Conservation (phyloP, 2,329 filamentous ascomycete genomes). For the Pseudogymnoascus sp. region DNA sequence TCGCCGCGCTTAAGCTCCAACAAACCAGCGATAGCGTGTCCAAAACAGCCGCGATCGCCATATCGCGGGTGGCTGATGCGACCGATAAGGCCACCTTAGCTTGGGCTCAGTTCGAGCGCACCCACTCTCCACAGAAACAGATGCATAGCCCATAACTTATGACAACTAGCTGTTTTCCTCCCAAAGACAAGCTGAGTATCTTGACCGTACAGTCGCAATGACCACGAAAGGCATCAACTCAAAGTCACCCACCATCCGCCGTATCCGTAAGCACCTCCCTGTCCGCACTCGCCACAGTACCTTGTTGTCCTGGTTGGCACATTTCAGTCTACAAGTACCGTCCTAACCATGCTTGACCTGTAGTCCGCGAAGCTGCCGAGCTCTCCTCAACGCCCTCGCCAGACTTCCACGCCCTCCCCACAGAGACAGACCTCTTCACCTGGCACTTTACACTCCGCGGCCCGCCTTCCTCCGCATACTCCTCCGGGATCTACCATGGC, state of each 20-base stretch:
- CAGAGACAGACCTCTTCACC: constrained; percentile 79
- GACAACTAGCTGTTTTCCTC: neutral
- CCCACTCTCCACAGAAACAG: neutral
- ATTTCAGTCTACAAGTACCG: constrained; percentile 23
- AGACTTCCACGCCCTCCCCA: constrained; percentile 75
- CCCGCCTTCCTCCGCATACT: constrained; percentile 69
- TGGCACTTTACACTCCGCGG: constrained; percentile 99
- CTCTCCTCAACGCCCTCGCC: constrained; percentile 70
- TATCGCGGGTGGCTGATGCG: neutral
- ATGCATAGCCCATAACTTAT: neutral
- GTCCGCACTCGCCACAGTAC: constrained; percentile 13
- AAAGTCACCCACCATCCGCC: constrained; percentile 76
- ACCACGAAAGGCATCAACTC: constrained; percentile 44
- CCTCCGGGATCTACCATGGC: constrained; percentile 83
- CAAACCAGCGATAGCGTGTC: neutral
- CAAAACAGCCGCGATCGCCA: neutral
- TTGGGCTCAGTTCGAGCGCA: neutral
- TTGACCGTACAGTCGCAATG: constrained; percentile 4
- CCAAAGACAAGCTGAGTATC: neutral
- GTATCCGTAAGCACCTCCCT: constrained; percentile 54
- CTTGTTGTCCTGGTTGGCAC: constrained; percentile 18
- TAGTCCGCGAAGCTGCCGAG: constrained; percentile 86
- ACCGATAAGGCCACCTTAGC: constrained; percentile 9
- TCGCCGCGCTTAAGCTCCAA: neutral
- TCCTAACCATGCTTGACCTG: neutral